phyloP scores from a whole-genome alignment of 345 rosid species.

The Dimocarpus longan region DNA sequence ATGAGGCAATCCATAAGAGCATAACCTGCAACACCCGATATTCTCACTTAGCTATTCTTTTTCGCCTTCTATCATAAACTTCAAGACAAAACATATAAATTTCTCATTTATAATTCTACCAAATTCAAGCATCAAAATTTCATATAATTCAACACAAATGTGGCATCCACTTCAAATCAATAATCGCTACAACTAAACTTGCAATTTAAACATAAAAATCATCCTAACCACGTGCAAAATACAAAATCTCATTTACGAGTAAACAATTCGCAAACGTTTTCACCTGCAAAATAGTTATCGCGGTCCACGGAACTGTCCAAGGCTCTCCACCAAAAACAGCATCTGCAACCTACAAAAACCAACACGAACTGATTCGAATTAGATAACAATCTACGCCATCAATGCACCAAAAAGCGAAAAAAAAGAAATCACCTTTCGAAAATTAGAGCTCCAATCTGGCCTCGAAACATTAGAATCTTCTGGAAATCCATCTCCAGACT shows the following conservation, averaged over 20 bases:
- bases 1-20: slow-evolving; percentile 55
- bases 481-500: slow-evolving; percentile 12
- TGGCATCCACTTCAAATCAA: background rate
- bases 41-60: background rate
- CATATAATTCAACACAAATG: background rate
- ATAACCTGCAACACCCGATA: slow-evolving; percentile 41
- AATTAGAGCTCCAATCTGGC: slow-evolving; percentile 6
- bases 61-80: background rate
- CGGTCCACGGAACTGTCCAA: slow-evolving; percentile 60
- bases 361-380: background rate
- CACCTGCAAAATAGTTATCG: slow-evolving; percentile 53
- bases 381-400: background rate
- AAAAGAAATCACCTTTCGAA: slow-evolving; percentile 12
- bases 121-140: background rate
- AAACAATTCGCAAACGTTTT: background rate
- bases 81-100: background rate
- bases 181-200: background rate
- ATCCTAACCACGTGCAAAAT: background rate
- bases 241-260: background rate
- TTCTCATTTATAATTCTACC: background rate
- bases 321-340: slow-evolving; percentile 24
- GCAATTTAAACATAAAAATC: background rate
- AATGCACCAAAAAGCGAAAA: background rate
- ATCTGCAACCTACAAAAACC: slow-evolving; percentile 15
- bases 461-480: slow-evolving; percentile 13